Conservation (phyloP, 306 rosid genomes). For the Malus fusca region DNA sequence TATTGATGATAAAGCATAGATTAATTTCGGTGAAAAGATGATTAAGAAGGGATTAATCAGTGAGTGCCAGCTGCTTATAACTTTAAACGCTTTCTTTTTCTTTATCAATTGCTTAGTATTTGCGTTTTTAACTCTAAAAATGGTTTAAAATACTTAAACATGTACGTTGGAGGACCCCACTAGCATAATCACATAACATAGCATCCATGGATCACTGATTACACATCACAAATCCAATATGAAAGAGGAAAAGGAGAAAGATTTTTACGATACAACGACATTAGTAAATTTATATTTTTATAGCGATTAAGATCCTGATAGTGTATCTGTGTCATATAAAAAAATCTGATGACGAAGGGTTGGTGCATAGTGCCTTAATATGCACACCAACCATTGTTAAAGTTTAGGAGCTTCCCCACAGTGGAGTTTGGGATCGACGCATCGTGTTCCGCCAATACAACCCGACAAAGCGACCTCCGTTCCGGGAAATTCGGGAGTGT, state of each 20-base stretch:
- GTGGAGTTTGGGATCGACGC: not conserved
- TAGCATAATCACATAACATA: not conserved
- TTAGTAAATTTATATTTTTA: no score
- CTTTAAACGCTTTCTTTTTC: not conserved
- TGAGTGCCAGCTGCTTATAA: slow-evolving; percentile 43
- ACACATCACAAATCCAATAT: not conserved
- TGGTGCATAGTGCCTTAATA: not conserved
- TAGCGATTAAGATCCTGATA: no score
- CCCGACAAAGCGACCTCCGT: slow-evolving; percentile 45
- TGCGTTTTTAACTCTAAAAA: slow-evolving; percentile 9
- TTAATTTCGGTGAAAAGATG: not conserved
- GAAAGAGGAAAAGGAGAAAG: not conserved
- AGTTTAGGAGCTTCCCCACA: not conserved
- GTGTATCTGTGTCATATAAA: no score
- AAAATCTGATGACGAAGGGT: no score
- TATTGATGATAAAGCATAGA: not conserved
- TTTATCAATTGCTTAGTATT: not conserved
- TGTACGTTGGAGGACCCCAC: not conserved
- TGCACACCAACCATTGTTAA: not conserved
- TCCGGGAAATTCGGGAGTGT: slow-evolving; percentile 49
- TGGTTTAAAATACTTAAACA: slow-evolving; percentile 9
- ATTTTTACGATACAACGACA: not conserved
- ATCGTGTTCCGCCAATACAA: slow-evolving; percentile 12
- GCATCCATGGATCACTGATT: not conserved
- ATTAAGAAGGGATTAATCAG: slow-evolving; percentile 23